These are phyloP conservation scores for Gastrolobium bilobum DNA, from an alignment of 306 rosid genomes.

Conservation along the genomic window DNA sequence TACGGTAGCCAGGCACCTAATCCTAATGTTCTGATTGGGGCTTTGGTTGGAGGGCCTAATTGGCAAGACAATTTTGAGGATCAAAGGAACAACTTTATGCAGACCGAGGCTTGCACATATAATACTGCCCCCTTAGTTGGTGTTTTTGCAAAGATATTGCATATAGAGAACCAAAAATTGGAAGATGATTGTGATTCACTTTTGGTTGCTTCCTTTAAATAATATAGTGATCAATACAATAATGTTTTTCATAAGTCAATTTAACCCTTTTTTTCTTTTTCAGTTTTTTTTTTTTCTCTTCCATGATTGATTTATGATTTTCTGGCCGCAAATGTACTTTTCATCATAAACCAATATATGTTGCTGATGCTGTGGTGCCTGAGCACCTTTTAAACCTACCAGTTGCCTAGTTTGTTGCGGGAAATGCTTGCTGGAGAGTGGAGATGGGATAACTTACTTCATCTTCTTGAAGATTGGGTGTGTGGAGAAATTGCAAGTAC, in stretches of 20 bases:
- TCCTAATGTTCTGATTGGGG: slow-evolving; percentile 87
- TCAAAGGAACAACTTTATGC: slow-evolving; percentile 81
- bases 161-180: slow-evolving; percentile 55
- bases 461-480: too few species aligned
- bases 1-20: slow-evolving; percentile 63
- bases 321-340: slow-evolving; percentile 47
- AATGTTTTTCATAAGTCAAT: slow-evolving; percentile 31
- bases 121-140: slow-evolving; percentile 93
- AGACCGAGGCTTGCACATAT: slow-evolving; percentile 97
- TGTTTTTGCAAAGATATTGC: slow-evolving; percentile 79
- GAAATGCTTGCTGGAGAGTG: too few species aligned
- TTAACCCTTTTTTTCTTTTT: not conserved
- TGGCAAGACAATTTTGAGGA: slow-evolving; percentile 74
- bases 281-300: not conserved
- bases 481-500: too few species aligned
- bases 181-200: slow-evolving; percentile 49
- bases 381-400: too few species aligned
- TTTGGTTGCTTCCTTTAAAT: slow-evolving; percentile 68
- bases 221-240: slow-evolving; percentile 15
- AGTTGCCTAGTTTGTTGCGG: too few species aligned
- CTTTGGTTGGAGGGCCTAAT: slow-evolving; percentile 98
- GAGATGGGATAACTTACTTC: too few species aligned
- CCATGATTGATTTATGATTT: slow-evolving; percentile 40
- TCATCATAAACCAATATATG: slow-evolving; percentile 26
- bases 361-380: too few species aligned